Evolutionary conservation across 768 basidiomycete species (phyloP), one percentile per base, ranked within the genome.

Genomic region (Serendipita sp.): DNA sequence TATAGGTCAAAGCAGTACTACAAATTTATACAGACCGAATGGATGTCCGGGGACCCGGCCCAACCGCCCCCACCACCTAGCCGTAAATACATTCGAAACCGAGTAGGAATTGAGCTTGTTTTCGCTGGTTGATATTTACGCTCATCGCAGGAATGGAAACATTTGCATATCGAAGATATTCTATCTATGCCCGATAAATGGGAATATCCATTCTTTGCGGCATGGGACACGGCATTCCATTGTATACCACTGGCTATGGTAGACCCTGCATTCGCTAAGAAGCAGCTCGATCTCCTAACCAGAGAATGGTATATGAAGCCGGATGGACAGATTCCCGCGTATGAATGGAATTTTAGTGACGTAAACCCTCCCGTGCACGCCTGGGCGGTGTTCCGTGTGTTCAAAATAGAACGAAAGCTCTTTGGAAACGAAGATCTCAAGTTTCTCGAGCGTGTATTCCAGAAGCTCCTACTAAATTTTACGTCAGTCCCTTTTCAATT

Each of bases 131-230:
- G 18, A 30, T 65, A 28, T 60, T 16, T 7, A 37, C 24, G 60
- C 48, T 32, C 15, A 41, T 28, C 45, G 28, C 67, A 91, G 89
- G 89, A 93, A 70, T 99, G 96, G 96, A 86, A 82, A 68, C 95
- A 99, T 75, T 80, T 99, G 78, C 85, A 98, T 72, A 86, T 94
- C 66, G 90, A 89, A 63, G 96, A 99, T 72, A 85, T 99, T 67
- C 80, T 99, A 45, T 97, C 94, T 11, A 98, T 99, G 96, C 96
- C 96, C 4, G 95, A 99, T 76, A 99, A 99, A 73, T 90, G 96
- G 96, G 96, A 99, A 75, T 98, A 98, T 73, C 96, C 96, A 0
- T 98, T 96, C 80, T 98, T 99, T 71, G 94, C 95, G 0, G 94
- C 94, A 45, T 95, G 92, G 92, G 91, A 95, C 73, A 92, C 88